These are phyloP conservation scores for Purpureocillium lavendulum DNA, from an alignment of 2,329 filamentous ascomycete species.

Conservation along the genomic window DNA sequence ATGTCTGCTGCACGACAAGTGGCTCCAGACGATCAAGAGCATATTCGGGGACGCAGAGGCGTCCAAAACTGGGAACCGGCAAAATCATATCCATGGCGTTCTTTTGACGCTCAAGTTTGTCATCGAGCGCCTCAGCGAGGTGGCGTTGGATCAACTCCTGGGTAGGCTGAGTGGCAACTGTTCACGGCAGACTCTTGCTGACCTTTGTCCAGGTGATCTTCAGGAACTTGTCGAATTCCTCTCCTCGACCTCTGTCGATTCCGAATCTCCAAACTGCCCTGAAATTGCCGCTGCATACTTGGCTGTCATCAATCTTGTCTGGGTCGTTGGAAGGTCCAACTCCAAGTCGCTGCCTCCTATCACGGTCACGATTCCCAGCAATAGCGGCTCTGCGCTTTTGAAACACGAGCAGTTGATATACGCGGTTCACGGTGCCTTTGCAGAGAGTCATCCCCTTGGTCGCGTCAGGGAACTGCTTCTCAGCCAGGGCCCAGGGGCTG, in stretches of 20 bases:
- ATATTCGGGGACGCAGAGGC: slow-evolving; percentile 24
- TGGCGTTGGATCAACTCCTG: slow-evolving; percentile 32
- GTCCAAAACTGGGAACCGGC: slow-evolving; percentile 17
- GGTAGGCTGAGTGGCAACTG: slow-evolving; percentile 24
- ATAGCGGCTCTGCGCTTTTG: slow-evolving; percentile 26
- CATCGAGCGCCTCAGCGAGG: slow-evolving; percentile 42
- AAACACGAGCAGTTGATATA: slow-evolving; percentile 28
- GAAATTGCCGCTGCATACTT: slow-evolving; percentile 37
- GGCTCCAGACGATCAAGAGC: slow-evolving; percentile 31
- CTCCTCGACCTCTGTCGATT: slow-evolving; percentile 13
- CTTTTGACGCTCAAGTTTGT: slow-evolving; percentile 49
- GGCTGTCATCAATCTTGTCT: slow-evolving; percentile 35
- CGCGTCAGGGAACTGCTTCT: slow-evolving; percentile 19
- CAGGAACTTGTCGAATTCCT: slow-evolving; percentile 21
- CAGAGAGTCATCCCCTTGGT: slow-evolving; percentile 12
- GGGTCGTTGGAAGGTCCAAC: slow-evolving; percentile 18
- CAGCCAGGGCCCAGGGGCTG: slow-evolving; percentile 18
- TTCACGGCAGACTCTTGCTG: neutral
- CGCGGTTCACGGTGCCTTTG: slow-evolving; percentile 24
- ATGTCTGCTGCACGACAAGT: slow-evolving; percentile 44
- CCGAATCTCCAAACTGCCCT: slow-evolving; percentile 20
- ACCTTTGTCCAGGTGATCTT: slow-evolving; percentile 17
- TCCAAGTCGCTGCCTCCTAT: slow-evolving; percentile 11
- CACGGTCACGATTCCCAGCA: slow-evolving; percentile 8
- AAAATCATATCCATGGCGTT: slow-evolving; percentile 51